phyloP scores from a whole-genome alignment of 2,329 filamentous ascomycete genomes.

The Raffaelea albimanens region DNA sequence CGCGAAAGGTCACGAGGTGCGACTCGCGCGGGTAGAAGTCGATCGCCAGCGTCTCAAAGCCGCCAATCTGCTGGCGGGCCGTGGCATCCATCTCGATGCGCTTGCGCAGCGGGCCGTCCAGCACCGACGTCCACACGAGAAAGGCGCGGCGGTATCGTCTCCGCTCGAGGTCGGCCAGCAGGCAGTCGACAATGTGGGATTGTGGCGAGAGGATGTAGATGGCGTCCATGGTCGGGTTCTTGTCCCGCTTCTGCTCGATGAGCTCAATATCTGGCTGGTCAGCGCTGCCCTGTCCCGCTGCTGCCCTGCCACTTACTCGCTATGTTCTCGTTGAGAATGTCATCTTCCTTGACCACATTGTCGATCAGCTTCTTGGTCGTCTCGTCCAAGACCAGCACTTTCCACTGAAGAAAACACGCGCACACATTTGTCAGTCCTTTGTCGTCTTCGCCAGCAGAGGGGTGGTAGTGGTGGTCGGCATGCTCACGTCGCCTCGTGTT shows the following conservation, averaged over 20 bases:
- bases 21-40: conserved; percentile 89
- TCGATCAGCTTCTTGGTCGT: conserved; percentile 76
- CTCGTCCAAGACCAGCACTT: conserved; percentile 86
- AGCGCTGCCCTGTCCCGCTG: too few relatives aligned
- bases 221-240: conserved; percentile 85
- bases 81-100: conserved; percentile 64
- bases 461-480: neutral
- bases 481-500: conserved; percentile 67
- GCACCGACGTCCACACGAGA: conserved; percentile 75
- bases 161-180: conserved; percentile 85
- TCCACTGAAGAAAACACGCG: conserved; percentile 58
- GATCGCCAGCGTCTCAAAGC: conserved; percentile 73
- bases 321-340: conserved; percentile 93
- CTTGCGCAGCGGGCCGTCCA: conserved; percentile 60
- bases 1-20: conserved; percentile 80
- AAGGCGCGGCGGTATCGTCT: conserved; percentile 70
- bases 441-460: neutral
- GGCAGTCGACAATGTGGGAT: conserved; percentile 82
- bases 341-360: conserved; percentile 88
- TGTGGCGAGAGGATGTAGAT: conserved; percentile 85
- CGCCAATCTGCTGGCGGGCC: conserved; percentile 65
- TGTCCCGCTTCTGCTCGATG: conserved; percentile 76
- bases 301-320: conserved; percentile 58
- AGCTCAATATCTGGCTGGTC: conserved; percentile 71
- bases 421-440: neutral